These are phyloP conservation scores for Yamadazyma diddensiae DNA, from an alignment of 1,139 yeast species.

Conservation along the genomic window DNA sequence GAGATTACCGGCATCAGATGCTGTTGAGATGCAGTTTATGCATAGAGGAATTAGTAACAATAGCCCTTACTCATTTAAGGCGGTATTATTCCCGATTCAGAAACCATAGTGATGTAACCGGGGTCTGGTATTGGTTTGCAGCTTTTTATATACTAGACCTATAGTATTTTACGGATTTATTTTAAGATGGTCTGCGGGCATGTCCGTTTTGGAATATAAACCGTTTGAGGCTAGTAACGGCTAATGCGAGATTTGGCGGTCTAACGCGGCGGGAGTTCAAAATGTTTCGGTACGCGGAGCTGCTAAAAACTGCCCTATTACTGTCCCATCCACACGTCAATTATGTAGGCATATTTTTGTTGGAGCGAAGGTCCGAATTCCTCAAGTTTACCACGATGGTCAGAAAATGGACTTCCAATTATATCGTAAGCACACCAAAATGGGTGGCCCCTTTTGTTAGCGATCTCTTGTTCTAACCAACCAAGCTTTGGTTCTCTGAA, in stretches of 20 bases:
- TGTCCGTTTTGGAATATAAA: too few species aligned
- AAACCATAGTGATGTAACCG: too few species aligned
- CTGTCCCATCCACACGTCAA: conserved; percentile 20
- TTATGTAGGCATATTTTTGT: conserved; percentile 13
- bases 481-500: conserved; percentile 23
- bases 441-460: conserved; percentile 16
- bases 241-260: too few species aligned
- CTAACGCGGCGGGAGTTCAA: too few species aligned
- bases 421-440: conserved; percentile 39
- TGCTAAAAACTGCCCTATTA: too few species aligned
- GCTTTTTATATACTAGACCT: too few species aligned
- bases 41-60: not conserved
- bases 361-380: conserved; percentile 14
- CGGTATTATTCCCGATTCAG: not conserved
- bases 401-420: conserved; percentile 24
- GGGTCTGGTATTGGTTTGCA: too few species aligned
- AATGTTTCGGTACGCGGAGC: too few species aligned
- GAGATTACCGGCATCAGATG: too few species aligned
- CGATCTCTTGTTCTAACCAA: conserved; percentile 16
- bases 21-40: too few species aligned
- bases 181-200: not conserved
- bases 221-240: too few species aligned
- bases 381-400: conserved; percentile 16
- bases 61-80: not conserved
- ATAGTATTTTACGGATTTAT: too few species aligned